phyloP scores from a whole-genome alignment of 1,139 yeast species.

The Blastobotrys arbuscula region DNA sequence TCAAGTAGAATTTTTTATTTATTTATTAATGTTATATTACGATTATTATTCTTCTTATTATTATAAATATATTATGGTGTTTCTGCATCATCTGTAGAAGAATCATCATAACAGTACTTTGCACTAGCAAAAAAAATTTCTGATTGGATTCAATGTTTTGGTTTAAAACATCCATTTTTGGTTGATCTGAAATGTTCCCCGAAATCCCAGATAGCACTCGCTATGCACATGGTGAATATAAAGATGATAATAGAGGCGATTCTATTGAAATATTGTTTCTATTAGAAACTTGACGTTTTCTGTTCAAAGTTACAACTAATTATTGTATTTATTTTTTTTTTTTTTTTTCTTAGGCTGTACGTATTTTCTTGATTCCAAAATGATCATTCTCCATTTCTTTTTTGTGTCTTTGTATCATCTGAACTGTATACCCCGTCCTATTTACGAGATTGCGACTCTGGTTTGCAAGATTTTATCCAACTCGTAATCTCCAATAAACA shows the following conservation, averaged over 20 bases:
- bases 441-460: too few relatives aligned
- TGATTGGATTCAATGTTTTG: not conserved
- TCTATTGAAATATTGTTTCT: too few relatives aligned
- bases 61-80: too few relatives aligned
- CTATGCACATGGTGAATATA: too few relatives aligned
- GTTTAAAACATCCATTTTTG: not conserved
- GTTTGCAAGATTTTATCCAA: not conserved
- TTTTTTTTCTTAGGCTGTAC: not conserved
- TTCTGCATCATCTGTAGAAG: too few relatives aligned
- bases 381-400: not conserved
- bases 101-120: not conserved
- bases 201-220: too few relatives aligned
- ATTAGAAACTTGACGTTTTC: too few relatives aligned
- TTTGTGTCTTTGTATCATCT: not conserved
- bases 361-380: not conserved
- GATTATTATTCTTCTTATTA: not conserved
- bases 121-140: not conserved
- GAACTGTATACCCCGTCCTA: not conserved
- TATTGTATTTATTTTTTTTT: not conserved
- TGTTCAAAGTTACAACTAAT: not conserved
- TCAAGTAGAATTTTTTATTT: not conserved
- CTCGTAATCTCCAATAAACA: not conserved
- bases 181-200: too few relatives aligned
- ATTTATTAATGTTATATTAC: not conserved
- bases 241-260: too few relatives aligned